Conservation (phyloP, 1,284 basidiomycete genomes). For the Trichosporon ovoides region DNA sequence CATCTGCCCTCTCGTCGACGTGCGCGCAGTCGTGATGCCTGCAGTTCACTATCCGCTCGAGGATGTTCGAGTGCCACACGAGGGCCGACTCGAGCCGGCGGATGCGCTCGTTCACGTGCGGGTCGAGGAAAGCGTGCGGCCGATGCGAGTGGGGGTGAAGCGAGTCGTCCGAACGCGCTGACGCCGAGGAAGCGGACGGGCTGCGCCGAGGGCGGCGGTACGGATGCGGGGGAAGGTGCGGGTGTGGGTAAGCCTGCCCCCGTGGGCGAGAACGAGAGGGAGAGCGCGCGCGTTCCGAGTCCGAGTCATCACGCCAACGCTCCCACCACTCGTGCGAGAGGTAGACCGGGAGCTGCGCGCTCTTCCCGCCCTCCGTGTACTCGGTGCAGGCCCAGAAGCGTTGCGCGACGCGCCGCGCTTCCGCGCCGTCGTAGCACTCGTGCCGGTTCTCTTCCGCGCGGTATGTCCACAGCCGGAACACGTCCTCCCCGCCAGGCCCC, state of each 20-base stretch:
- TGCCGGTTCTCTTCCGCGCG: not conserved
- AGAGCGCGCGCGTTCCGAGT: not conserved
- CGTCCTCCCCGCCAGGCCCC: not conserved
- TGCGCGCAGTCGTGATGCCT: not conserved
- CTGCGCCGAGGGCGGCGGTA: no score
- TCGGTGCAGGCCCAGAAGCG: not conserved
- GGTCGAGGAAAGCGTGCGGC: not conserved
- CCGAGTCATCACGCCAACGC: conserved; percentile 1
- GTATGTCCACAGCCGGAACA: not conserved
- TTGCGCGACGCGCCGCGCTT: not conserved
- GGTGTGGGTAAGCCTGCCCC: not conserved
- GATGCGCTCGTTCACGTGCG: not conserved
- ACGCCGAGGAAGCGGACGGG: not conserved
- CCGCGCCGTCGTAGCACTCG: not conserved
- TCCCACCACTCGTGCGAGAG: not conserved
- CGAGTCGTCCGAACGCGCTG: not conserved
- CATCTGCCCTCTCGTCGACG: not conserved
- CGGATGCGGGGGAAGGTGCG: no score
- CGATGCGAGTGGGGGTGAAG: not conserved
- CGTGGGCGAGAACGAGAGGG: not conserved
- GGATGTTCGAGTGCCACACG: conserved; percentile 1
- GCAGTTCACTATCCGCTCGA: not conserved
- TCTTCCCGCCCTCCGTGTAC: not conserved
- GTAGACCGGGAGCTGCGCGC: not conserved
- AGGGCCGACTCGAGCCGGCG: conserved; percentile 1